A percentile compares a stretch with the other conserved stretches of the same genome.
phyloP scores from a whole-genome alignment of 2,329 filamentous ascomycete genomes.

The Aspergillus udagawae region DNA sequence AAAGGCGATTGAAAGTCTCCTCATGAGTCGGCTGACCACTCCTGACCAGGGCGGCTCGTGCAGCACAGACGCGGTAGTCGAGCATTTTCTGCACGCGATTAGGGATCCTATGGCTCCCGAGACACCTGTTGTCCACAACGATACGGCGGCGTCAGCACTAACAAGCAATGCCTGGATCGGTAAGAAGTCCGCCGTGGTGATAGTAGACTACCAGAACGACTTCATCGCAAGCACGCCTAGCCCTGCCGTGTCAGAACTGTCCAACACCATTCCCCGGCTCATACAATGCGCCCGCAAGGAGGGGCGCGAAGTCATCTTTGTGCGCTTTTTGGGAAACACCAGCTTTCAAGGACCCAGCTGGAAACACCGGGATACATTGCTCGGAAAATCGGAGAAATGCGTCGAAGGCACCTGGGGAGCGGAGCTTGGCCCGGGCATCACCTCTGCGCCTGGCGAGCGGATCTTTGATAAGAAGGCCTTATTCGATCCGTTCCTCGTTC shows the following conservation, averaged over 20 bases:
- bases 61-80: no score
- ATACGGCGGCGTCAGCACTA: background rate
- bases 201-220: background rate
- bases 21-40: background rate
- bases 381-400: background rate
- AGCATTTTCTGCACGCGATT: no score
- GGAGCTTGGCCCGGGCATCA: background rate
- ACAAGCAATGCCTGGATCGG: background rate
- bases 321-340: constrained; percentile 1
- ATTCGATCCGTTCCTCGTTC: background rate
- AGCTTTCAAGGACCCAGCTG: background rate
- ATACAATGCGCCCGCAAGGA: background rate
- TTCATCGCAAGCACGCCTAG: background rate
- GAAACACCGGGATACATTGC: background rate
- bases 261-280: background rate
- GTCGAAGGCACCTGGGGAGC: background rate
- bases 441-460: background rate
- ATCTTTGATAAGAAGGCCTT: background rate
- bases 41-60: constrained; percentile 1
- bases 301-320: background rate
- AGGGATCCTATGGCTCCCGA: no score
- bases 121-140: no score
- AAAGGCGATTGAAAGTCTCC: background rate
- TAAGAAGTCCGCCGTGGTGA: background rate
- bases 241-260: background rate